Conservation (phyloP, 75 land plant species). For the Picea sitchensis region DNA sequence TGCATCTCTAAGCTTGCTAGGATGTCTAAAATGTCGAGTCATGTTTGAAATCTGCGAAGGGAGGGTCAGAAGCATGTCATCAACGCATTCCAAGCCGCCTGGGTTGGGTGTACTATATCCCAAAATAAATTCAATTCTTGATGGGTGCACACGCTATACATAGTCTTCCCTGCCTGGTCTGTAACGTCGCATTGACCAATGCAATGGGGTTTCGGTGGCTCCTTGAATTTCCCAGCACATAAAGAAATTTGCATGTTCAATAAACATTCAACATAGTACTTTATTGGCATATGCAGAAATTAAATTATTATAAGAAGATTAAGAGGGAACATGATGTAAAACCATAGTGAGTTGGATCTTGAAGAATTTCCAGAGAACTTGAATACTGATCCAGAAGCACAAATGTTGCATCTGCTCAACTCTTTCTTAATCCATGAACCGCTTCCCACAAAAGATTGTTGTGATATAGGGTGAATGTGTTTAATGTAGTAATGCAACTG, state of each 20-base stretch:
- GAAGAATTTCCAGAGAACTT: not conserved
- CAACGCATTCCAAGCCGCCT: slow-evolving; percentile 35
- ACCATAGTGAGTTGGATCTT: not conserved
- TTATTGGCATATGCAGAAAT: not conserved
- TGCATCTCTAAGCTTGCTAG: too few relatives aligned
- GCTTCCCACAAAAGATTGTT: slow-evolving; percentile 10
- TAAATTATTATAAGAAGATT: not conserved
- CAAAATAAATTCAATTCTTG: slow-evolving; percentile 32
- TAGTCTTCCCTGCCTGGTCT: slow-evolving; percentile 15
- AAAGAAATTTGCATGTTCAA: not conserved
- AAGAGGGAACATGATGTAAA: not conserved
- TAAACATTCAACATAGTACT: too few relatives aligned
- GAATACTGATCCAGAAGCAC: slow-evolving; percentile 12
- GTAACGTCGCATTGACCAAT: not conserved
- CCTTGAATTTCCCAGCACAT: not conserved
- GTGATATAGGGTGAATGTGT: slow-evolving; percentile 7
- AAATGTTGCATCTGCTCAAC: not conserved
- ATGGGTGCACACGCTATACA: slow-evolving; percentile 28
- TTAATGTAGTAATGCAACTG: not conserved
- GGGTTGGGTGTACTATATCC: slow-evolving; percentile 47
- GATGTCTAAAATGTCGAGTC: too few relatives aligned
- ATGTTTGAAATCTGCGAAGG: not conserved
- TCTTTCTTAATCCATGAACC: slow-evolving; percentile 6
- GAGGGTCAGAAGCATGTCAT: not conserved
- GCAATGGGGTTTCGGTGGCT: slow-evolving; percentile 27